Base-by-base conservation (phyloP, 345 rosid species). In the Citrus maxima region DNA sequence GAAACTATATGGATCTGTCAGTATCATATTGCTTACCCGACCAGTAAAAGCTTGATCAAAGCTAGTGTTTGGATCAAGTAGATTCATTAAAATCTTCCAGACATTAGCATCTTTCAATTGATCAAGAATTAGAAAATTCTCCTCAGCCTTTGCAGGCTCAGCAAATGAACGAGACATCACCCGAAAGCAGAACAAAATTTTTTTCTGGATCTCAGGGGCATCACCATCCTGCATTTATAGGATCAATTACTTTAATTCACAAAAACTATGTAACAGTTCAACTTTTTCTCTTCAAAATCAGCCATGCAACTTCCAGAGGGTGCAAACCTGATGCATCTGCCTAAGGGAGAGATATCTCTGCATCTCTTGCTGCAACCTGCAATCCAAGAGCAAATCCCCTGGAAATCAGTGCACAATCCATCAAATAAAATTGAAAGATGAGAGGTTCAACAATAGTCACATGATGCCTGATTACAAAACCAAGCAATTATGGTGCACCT, bases 351-450 rank as follows among this genome's bases (percentile, higher is more conserved):
- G 85, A 84, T 94, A 96, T 80, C 80, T 90, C 92, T 87, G 98
- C 97, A 94, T 93, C 90, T 96, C 99, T 84, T 89, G 98, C 80
- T 96, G 98, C 88, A 92, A 89, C 93, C 99, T 96, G 91, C 83
- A 88, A 85, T 82, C 65, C 84, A 80, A 87, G 80, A 83, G 81
- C 77, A 90, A 78, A 84, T 12, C 61, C 84, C 73, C 80, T 62
- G 66, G 84, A 83, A 58, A 68, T 87, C 79, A 88, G 84, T 80
- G 70, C 78, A 81, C 67, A 83, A 74, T 76, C 75, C 76, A 73
- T 76, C 74, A 82, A 82, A 85, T 81, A 78, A 82, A 85, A 42
- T 30, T 61, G 61, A 67, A 80, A 60, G 79, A 65, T 16, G 42
- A 42, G 67, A 58, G 70, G 65, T 32, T 63, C 58, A 77, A 74